Evolutionary conservation across 495 filamentous ascomycete species (phyloP), one percentile per base, ranked within the genome.

Genomic region (Podospora tetraspora): DNA sequence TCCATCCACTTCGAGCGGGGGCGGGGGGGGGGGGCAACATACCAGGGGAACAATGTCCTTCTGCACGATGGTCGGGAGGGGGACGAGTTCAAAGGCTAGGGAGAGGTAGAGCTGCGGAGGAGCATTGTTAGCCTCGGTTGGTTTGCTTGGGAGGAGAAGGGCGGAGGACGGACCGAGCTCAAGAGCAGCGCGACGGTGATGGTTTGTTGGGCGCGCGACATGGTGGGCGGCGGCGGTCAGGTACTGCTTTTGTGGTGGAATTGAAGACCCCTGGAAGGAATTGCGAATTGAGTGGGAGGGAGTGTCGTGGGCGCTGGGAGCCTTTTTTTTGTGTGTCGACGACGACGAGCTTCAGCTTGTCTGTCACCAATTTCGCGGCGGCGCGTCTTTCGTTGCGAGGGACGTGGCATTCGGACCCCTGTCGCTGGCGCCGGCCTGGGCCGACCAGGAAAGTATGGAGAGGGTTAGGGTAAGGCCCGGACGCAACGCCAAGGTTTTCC

Each of bases 201-300:
- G 70, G 91, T 93, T 79, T 99, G 94, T 76, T 94, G 91, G 24
- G 95, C 95, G 79, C 92, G 92, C 70, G 95, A 97, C 95, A 97
- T 99, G 37, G 67, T 74, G 67, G 16, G 64, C 29, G 7, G 29
- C 0, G 8, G 23, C 3, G 27, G 27, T 22, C 11, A 30, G 22
- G 10, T 10, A 8, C 3, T 27, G 63, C 10, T 3, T 27, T 64
- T 57, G 3, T 10, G 21, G 6, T 32, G 27, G 23, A 1, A 0
- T n/a, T 5, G 32, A 34, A 43, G 19, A 19, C 16, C 12, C 16
- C 32, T 37, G 2, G 12, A 3, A 52, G 37, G 16, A 8, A n/a
- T 52, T 52, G 4, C 6, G 37, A 16, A 52, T 52, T 52, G 37
- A n/a, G 37, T 6, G 37, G 34, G 34, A 37, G 3, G 13, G 34